Evolutionary conservation across 2,329 filamentous ascomycete genomes (phyloP), one percentile per base, ranked within the genome.

Genomic region (Neopestalotiopsis rosae): DNA sequence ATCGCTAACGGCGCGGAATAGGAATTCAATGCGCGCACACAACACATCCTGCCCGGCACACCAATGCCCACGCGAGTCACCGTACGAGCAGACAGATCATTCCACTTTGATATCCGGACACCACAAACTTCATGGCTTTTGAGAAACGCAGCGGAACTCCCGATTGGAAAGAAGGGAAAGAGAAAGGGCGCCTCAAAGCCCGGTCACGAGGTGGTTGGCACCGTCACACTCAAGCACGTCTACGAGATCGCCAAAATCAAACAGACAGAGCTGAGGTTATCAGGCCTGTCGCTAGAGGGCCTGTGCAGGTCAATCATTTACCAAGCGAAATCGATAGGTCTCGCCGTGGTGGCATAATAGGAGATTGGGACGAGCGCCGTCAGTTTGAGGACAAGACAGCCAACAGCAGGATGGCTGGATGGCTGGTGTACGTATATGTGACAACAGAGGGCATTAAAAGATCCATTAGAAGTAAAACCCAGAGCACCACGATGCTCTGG

Each of bases 191-290:
- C 94, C 0, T 86, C 86, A 76, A 92, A 90, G 67, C 92, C 94
- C 0, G 92, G 91, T 1, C 86, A 91, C 70, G 94, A 97, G 74
- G 89, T 85, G 7, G 89, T 97, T n/a, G 96, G 95, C 69, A 92
- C 89, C 3, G 88, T 99, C 68, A 96, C 92, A 76, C 83, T 99
- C 77, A 99, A 99, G 86, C 96, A 99, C 83, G 86, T 99, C 28
- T 98, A 94, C 83, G 95, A 98, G 84, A 98, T 99, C 81, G 96
- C 96, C 73, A 95, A 94, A 86, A 97, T 99, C 78, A 99, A 99
- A 88, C 92, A 94, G 74, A 85, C 87, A 66, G 93, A 96, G 81
- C 83, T 91, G 71, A 87, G 93, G 69, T 81, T 95, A 71, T 94
- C 92, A 2, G 93, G 92, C 1, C 79, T 94, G 75, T 87, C 88